A percentile compares a stretch with the other conserved stretches of the same genome.
These are phyloP conservation scores for Rosa rugosa DNA, from an alignment of 306 rosid species.

Conservation along the genomic window DNA sequence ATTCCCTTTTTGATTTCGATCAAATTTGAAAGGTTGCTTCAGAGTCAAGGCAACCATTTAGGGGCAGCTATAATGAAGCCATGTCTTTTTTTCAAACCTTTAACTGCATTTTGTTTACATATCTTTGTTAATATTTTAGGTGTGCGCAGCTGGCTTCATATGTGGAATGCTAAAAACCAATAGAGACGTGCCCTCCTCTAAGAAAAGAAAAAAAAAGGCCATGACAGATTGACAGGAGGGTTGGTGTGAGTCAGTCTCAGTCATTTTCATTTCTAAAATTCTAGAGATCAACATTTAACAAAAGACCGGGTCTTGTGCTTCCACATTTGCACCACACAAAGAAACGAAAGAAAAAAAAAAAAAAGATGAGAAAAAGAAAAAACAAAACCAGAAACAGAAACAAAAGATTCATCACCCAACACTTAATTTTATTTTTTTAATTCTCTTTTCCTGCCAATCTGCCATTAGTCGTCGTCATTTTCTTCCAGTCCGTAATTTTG, in stretches of 20 bases:
- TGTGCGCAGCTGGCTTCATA: slow-evolving; percentile 1
- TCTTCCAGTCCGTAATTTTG: background rate
- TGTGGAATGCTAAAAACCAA: slow-evolving; percentile 17
- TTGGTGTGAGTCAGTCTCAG: background rate
- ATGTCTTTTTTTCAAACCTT: background rate
- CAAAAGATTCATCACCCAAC: background rate
- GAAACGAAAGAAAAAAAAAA: slow-evolving; percentile 4
- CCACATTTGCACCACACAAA: slow-evolving; percentile 26
- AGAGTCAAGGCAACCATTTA: background rate
- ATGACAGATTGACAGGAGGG: slow-evolving; percentile 5
- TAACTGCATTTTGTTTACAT: background rate
- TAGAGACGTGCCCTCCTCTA: slow-evolving; percentile 31
- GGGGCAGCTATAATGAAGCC: background rate
- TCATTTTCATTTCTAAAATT: slow-evolving; percentile 44
- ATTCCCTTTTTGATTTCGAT: background rate
- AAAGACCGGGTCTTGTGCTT: slow-evolving; percentile 53
- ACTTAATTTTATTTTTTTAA: background rate
- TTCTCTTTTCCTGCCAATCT: slow-evolving; percentile 18
- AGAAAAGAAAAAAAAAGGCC: slow-evolving; percentile 1
- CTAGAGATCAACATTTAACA: slow-evolving; percentile 42
- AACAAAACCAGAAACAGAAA: slow-evolving; percentile 2
- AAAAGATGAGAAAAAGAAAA: background rate
- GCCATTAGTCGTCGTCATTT: background rate
- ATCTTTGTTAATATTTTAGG: background rate
- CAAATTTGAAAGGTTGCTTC: background rate